Evolutionary conservation across 73 alveolate species (phyloP), one percentile per base, ranked within the genome.

Genomic region (Paramecium biaurelia): DNA sequence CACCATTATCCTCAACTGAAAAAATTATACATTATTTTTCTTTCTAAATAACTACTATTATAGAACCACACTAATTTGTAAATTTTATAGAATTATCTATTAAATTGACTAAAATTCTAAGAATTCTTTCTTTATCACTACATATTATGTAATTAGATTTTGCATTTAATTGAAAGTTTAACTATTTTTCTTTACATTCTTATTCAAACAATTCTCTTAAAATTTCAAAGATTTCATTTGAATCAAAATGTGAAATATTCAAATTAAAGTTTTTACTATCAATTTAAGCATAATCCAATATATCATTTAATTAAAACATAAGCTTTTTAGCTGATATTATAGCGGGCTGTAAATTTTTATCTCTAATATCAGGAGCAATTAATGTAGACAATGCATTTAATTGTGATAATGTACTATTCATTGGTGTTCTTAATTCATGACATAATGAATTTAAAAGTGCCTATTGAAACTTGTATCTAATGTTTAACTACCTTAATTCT

Each of bases 351-450:
- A 72, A 42, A 72, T 72, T 35, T 37, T 35, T 38, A 35, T 72
- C 58, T 35, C 58, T 35, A 12, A 72, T 72, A 14, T 35, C 2
- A 6, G 56, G 58, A 1, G 23, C 18, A 28, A 72, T 72, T 30
- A 35, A 21, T 14, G 32, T 21, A 15, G 86, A 72, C 6, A 72
- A 37, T 72, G 86, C 86, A 37, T 32, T 72, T 28, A 72, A 42
- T 11, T 72, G 18, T 15, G 59, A 72, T 14, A 72, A 42, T 32
- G 86, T 72, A 15, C 59, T 38, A 72, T 72, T 72, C 86, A 72
- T 72, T n/a, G 86, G 86, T 5, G 86, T 72, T 18, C 86, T 72
- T 5, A 72, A 7, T 18, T 72, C 86, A 72, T 72, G 86, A 34
- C 86, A 72, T 6, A 72, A 37, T 15, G 86, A 72, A 37, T 72